Evolutionary conservation across 257 asterid genomes (phyloP).

Genomic region (Petunia axillaris): DNA sequence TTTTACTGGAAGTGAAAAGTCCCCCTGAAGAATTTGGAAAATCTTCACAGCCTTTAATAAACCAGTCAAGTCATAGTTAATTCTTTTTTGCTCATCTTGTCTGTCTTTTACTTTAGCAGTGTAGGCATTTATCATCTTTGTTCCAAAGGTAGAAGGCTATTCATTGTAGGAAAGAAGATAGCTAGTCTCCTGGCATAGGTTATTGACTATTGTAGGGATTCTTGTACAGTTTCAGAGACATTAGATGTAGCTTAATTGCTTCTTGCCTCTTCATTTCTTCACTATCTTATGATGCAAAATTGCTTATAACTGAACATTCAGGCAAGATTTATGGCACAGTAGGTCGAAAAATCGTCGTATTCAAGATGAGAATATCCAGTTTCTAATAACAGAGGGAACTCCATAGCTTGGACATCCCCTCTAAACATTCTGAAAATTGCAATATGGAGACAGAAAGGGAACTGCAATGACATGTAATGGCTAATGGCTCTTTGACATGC

Average conservation of each 20-base stretch:
- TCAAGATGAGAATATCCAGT: background rate
- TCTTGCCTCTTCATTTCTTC: conserved; percentile 25
- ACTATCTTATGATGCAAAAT: background rate
- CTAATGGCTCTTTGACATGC: background rate
- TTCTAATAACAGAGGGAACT: background rate
- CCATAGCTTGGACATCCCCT: background rate
- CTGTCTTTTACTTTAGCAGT: conserved; percentile 18
- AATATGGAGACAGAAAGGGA: background rate
- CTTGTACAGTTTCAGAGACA: conserved; percentile 57
- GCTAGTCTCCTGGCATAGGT: conserved; percentile 36
- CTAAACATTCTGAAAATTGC: background rate
- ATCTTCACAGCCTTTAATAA: conserved; percentile 83
- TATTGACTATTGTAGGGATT: conserved; percentile 35
- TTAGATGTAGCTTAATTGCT: conserved; percentile 32
- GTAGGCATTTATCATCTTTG: conserved; percentile 34
- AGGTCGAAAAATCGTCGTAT: background rate
- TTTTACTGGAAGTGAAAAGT: conserved; percentile 82
- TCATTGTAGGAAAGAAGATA: conserved; percentile 22
- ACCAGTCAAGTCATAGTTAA: conserved; percentile 65
- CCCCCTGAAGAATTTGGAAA: conserved; percentile 67
- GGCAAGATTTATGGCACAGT: background rate
- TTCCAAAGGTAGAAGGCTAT: background rate
- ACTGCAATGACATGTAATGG: background rate
- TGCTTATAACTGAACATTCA: background rate
- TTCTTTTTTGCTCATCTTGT: conserved; percentile 13